Evolutionary conservation across 495 filamentous ascomycete genomes (phyloP), one percentile per base, ranked within the genome.

Genomic region (Lophium mytilinum): DNA sequence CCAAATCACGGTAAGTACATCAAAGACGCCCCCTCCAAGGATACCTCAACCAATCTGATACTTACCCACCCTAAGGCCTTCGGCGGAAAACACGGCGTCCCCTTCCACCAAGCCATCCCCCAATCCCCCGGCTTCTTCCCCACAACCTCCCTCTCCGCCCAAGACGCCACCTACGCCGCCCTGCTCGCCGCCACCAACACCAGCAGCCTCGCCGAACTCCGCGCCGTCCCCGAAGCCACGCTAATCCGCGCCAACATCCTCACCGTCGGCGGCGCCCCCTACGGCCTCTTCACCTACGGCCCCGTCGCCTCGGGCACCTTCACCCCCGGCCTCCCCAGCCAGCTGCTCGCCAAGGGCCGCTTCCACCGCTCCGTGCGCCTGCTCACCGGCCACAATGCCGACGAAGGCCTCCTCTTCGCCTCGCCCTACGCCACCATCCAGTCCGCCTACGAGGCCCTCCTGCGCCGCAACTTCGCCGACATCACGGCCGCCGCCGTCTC

Each of bases 301-400:
- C 80, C 80, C 5, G 71, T 73, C 0, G 77, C 83, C 4, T 83
- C 86, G 64, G 82, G 79, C 7, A 63, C 69, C 15, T 83, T 83
- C 57, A 77, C 81, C 1, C 80, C 80, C 0, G 72, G 68, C 6
- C 57, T 79, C 6, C 80, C 83, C 11, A 75, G 79, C 4, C 69
- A 78, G 43, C 69, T 85, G 11, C 70, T 89, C 0, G 64, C 75
- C 1, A 53, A 78, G 24, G 83, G 80, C 9, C 68, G 75, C 9
- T 85, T 79, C 58, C 75, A 84, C 63, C 71, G 69, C 18, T 65
- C 65, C 21, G 48, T 87, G 7, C 73, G 71, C 3, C 61, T 87
- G 19, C 79, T 87, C 72, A 66, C 78, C 15, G 73, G 75, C 14
- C 75, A 80, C 60, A 82, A 77, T 56, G 62, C 72, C 11, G 62